phyloP scores from a whole-genome alignment of 345 rosid species.

The Eucalyptus lansdowneana region DNA sequence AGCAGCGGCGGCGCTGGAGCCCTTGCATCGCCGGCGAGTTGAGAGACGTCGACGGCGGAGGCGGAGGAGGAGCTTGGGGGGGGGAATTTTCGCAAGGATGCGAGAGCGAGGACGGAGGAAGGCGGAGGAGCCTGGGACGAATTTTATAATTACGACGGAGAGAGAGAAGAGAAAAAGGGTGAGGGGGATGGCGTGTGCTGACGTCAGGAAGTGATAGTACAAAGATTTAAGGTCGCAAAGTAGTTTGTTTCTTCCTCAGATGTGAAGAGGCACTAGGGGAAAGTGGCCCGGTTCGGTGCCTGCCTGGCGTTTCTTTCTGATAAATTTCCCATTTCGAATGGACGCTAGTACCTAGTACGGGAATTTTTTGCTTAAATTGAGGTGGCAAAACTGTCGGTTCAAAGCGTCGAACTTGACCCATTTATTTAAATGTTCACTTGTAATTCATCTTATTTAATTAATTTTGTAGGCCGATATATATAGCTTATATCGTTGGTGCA shows the following conservation, averaged over 20 bases:
- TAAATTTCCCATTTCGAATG: background rate
- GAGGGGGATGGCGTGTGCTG: constrained; percentile 9
- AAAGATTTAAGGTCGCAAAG: background rate
- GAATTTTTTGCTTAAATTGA: background rate
- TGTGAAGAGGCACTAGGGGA: background rate
- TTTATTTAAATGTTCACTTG: background rate
- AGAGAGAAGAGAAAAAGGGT: background rate
- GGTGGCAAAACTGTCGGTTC: background rate
- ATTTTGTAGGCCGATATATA: too few relatives aligned
- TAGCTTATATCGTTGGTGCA: background rate
- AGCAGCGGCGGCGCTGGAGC: constrained; percentile 24
- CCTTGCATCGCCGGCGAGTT: constrained; percentile 53
- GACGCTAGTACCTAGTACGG: background rate
- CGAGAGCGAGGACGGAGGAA: background rate
- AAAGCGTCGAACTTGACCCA: too few relatives aligned
- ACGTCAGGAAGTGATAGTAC: constrained; percentile 36
- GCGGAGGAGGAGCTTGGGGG: background rate
- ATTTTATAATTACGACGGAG: constrained; percentile 11
- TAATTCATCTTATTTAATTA: too few relatives aligned
- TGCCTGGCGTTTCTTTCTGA: background rate
- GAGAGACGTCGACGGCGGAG: constrained; percentile 3
- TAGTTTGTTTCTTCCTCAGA: background rate
- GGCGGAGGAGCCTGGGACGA: background rate
- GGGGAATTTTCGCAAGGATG: background rate
- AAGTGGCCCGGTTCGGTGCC: background rate